phyloP scores from a whole-genome alignment of 192 early-diverging fungal genomes.

The Coemansia sp. region DNA sequence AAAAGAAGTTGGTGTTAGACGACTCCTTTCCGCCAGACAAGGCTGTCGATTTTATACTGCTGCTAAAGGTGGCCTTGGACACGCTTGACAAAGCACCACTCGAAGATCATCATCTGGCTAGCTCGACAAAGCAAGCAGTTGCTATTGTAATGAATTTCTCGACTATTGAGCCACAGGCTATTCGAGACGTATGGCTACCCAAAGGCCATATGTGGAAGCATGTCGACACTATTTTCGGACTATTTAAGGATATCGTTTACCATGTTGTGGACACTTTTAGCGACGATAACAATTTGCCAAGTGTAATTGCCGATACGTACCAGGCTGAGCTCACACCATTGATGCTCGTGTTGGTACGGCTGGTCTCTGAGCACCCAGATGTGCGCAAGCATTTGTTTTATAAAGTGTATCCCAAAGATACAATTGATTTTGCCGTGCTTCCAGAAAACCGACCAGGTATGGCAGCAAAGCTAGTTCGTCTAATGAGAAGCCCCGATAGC shows the following conservation, averaged over 20 bases:
- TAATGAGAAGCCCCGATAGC: slow-evolving; percentile 35
- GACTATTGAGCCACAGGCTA: slow-evolving; percentile 10
- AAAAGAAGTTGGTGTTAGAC: background rate
- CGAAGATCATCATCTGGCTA: slow-evolving; percentile 15
- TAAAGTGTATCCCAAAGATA: slow-evolving; percentile 20
- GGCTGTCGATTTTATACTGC: slow-evolving; percentile 15
- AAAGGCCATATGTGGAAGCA: slow-evolving; percentile 8
- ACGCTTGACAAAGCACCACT: slow-evolving; percentile 9
- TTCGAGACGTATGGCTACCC: slow-evolving; percentile 33
- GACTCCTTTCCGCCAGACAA: slow-evolving; percentile 28
- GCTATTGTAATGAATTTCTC: slow-evolving; percentile 41
- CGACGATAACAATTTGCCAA: background rate
- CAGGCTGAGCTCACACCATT: slow-evolving; percentile 35
- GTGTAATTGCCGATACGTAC: background rate
- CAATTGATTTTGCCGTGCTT: slow-evolving; percentile 22
- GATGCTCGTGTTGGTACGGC: slow-evolving; percentile 36
- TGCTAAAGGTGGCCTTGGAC: slow-evolving; percentile 23
- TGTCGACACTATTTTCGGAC: slow-evolving; percentile 11
- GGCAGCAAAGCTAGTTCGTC: slow-evolving; percentile 30
- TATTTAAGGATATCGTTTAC: slow-evolving; percentile 14
- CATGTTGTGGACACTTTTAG: slow-evolving; percentile 1
- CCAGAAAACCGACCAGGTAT: slow-evolving; percentile 38
- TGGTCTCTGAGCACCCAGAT: slow-evolving; percentile 27
- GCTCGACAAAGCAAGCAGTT: slow-evolving; percentile 33
- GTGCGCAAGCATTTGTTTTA: slow-evolving; percentile 27